Base-by-base conservation (phyloP, 2,329 filamentous ascomycete genomes). In the Fusarium sp. region DNA sequence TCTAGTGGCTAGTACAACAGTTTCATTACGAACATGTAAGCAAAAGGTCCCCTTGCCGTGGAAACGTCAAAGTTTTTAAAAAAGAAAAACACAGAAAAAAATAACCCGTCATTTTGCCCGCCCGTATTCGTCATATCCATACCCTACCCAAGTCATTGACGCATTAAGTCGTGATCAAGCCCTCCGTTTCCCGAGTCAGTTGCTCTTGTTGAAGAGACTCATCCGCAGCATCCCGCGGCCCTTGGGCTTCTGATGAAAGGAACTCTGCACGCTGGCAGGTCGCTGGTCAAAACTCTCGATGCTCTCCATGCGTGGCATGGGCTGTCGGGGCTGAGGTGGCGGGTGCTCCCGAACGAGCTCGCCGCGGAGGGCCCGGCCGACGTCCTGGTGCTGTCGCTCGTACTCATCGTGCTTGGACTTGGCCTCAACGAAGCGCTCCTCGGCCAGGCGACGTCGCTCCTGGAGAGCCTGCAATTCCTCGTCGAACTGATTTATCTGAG, bases 391-490 rank as follows among this genome's bases (percentile, higher is more conserved):
- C 68, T 80, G 78, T 6, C 77, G 73, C 41, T 71, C 70, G 56
- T 80, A 80, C 52, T 80, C 77, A 55, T 81, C 79, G 49, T 80
- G 78, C 71, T 80, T 79, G 57, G 64, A 42, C 68, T 80, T 79
- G 49, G 78, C 77, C 24, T 80, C 78, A 31, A 77, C 56, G 70
- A 74, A 80, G 19, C 78, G 77, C 6, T 72, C 72, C 70, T 80
- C 78, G 6, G 78, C 75, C 36, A 74, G 73, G 26, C 75, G 73
- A 5, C 78, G 75, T 34, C 76, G 75, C 50, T 79, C 77, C 63
- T 79, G 77, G 32, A 81, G 70, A 4, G 66, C 61, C 9, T 75
- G 76, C 6, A 81, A 64, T 72, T 81, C 79, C 3, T 78, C 77
- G 67, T 81, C 79, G 13, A 81, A 74, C 26, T 73, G 75, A 22